Conservation (phyloP, 768 basidiomycete species). For the Boletus sensibilis region DNA sequence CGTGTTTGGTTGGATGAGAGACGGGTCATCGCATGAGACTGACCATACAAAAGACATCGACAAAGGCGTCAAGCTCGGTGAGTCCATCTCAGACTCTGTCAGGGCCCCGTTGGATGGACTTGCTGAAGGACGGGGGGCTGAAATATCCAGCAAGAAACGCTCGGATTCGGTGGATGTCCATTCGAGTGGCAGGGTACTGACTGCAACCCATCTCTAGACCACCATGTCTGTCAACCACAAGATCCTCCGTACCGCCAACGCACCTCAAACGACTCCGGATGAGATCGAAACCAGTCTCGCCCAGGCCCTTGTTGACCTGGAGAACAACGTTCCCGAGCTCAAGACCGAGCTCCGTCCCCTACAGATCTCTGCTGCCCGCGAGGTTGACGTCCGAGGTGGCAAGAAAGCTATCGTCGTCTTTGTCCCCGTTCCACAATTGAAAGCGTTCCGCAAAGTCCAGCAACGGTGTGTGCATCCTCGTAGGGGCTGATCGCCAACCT, state of each 20-base stretch:
- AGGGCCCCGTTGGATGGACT: conserved; percentile 16
- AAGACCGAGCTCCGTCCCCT: conserved; percentile 93
- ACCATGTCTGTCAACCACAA: conserved; percentile 80
- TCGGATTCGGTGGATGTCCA: conserved; percentile 57
- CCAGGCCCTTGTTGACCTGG: conserved; percentile 95
- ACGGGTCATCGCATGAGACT: conserved; percentile 4
- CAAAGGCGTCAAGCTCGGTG: conserved; percentile 68
- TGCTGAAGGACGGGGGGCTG: conserved; percentile 20
- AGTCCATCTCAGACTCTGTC: conserved; percentile 45
- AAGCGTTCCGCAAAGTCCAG: conserved; percentile 98
- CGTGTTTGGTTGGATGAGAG: conserved; percentile 29
- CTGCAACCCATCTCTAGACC: conserved; percentile 20
- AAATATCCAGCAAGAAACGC: conserved; percentile 21
- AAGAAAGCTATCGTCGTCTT: conserved; percentile 99
- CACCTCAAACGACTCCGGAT: conserved; percentile 84
- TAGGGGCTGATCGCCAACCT: not conserved
- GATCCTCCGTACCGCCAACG: conserved; percentile 95
- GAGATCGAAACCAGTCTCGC: conserved; percentile 90
- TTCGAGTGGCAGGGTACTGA: conserved; percentile 45
- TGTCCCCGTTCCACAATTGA: conserved; percentile 94
- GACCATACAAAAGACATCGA: conserved; percentile 37
- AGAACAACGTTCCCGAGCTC: conserved; percentile 97
- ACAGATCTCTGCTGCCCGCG: conserved; percentile 97
- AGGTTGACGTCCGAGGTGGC: conserved; percentile 98
- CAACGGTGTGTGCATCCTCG: conserved; percentile 57